A percentile compares a stretch with the other conserved stretches of the same genome.
phyloP scores from a whole-genome alignment of 1,284 basidiomycete species.

The Melampsora americana region DNA sequence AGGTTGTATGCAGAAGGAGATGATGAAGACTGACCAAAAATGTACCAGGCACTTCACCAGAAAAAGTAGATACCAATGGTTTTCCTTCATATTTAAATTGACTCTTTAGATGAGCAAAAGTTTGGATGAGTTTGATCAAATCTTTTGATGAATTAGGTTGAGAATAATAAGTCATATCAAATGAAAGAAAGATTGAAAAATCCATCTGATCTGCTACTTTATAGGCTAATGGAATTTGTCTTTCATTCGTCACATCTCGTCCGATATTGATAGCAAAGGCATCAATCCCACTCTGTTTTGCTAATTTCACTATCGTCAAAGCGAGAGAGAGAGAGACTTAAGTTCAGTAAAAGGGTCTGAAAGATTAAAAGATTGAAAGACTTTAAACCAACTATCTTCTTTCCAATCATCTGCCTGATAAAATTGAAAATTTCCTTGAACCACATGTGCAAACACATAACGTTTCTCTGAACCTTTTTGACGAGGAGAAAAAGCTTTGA shows the following conservation, averaged over 20 bases:
- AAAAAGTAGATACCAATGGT: conserved; percentile 31
- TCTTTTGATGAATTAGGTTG: conserved; percentile 29
- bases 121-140: conserved; percentile 14
- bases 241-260: conserved; percentile 29
- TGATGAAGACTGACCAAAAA: conserved; percentile 21
- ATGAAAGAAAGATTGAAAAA: conserved; percentile 38
- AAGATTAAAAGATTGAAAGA: too few relatives aligned
- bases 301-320: not conserved
- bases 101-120: not conserved
- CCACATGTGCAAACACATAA: conserved; percentile 41
- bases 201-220: conserved; percentile 20
- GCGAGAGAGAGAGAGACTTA: not conserved
- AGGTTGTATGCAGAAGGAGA: not conserved
- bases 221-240: conserved; percentile 32
- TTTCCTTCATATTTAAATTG: conserved; percentile 35
- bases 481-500: not conserved
- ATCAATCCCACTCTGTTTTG: conserved; percentile 26
- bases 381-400: conserved; percentile 20
- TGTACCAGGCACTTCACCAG: conserved; percentile 30
- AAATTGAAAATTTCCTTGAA: conserved; percentile 37
- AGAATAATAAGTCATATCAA: conserved; percentile 40
- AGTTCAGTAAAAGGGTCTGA: not conserved
- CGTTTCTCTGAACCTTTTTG: not conserved
- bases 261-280: conserved; percentile 43
- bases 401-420: conserved; percentile 28